Conservation (phyloP, 177 flowering plant genomes). For the Vitis hybrid region DNA sequence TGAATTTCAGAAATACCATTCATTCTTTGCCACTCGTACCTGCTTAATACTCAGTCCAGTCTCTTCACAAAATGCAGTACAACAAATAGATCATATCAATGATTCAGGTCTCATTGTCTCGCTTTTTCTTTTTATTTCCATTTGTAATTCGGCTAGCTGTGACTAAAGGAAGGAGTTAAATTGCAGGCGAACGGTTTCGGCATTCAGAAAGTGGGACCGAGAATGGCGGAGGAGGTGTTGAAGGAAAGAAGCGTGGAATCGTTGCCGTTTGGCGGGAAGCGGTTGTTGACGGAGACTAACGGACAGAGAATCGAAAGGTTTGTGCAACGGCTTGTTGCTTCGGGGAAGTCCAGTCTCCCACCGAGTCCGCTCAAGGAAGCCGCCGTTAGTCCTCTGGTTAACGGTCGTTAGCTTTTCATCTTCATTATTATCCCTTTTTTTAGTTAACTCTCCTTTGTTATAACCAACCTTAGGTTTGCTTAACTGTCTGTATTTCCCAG, state of each 20-base stretch:
- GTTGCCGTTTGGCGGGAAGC: constrained; percentile 68
- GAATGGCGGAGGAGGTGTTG: constrained; percentile 34
- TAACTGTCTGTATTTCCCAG: constrained; percentile 6
- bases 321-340: constrained; percentile 76
- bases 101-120: not conserved
- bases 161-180: constrained; percentile 19
- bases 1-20: not conserved
- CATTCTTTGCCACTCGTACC: no score
- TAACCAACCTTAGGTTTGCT: constrained; percentile 17
- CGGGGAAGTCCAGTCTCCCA: constrained; percentile 64
- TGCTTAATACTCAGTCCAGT: no score
- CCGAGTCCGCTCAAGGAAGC: constrained; percentile 76
- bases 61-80: no score
- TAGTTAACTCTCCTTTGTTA: constrained; percentile 8
- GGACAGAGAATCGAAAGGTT: constrained; percentile 60
- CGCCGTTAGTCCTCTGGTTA: constrained; percentile 53
- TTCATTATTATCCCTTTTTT: not conserved
- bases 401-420: constrained; percentile 46
- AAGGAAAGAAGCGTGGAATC: constrained; percentile 51
- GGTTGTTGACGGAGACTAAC: constrained; percentile 59
- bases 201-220: constrained; percentile 17
- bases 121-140: constrained; percentile 2
- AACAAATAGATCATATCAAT: no score
- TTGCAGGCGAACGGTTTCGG: constrained; percentile 40
- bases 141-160: constrained; percentile 21